Conservation (phyloP, 352 stramenopile species). For the Phytophthora chlamydospora region DNA sequence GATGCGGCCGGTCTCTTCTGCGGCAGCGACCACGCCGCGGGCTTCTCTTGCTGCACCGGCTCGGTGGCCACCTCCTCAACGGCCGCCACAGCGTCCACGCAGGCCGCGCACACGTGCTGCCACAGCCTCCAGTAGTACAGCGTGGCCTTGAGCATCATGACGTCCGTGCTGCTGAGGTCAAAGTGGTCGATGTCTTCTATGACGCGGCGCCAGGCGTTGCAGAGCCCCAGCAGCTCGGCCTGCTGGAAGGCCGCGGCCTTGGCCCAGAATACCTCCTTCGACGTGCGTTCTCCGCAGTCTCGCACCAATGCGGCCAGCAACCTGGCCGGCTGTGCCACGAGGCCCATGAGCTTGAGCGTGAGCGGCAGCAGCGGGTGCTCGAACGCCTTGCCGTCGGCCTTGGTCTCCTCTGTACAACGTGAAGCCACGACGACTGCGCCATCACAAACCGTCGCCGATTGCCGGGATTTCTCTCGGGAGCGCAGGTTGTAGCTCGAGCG, state of each 20-base stretch:
- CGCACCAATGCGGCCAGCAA: conserved; percentile 56
- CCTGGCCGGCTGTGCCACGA: conserved; percentile 54
- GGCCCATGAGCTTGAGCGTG: conserved; percentile 46
- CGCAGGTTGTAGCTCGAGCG: conserved; percentile 39
- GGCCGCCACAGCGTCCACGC: conserved; percentile 44
- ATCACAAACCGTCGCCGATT: conserved; percentile 25
- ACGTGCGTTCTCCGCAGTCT: conserved; percentile 23
- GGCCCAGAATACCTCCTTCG: conserved; percentile 35
- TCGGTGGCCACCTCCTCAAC: conserved; percentile 39
- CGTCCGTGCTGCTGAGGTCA: conserved; percentile 38
- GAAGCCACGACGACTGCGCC: not conserved
- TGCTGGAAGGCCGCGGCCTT: conserved; percentile 47
- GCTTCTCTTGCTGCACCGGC: conserved; percentile 6
- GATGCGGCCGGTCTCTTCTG: conserved; percentile 37
- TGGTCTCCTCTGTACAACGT: conserved; percentile 5
- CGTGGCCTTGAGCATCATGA: conserved; percentile 61
- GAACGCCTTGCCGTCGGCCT: not conserved
- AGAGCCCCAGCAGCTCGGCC: conserved; percentile 35
- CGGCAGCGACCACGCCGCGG: conserved; percentile 18
- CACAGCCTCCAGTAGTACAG: conserved; percentile 67
- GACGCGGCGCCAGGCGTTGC: conserved; percentile 38
- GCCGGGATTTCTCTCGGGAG: conserved; percentile 38
- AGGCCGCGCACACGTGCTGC: conserved; percentile 49
- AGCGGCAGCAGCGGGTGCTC: conserved; percentile 43
- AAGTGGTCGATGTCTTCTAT: conserved; percentile 27